Evolutionary conservation across 495 filamentous ascomycete species (phyloP), one percentile per base, ranked within the genome.

Genomic region (Tuber microsphaerosporum): DNA sequence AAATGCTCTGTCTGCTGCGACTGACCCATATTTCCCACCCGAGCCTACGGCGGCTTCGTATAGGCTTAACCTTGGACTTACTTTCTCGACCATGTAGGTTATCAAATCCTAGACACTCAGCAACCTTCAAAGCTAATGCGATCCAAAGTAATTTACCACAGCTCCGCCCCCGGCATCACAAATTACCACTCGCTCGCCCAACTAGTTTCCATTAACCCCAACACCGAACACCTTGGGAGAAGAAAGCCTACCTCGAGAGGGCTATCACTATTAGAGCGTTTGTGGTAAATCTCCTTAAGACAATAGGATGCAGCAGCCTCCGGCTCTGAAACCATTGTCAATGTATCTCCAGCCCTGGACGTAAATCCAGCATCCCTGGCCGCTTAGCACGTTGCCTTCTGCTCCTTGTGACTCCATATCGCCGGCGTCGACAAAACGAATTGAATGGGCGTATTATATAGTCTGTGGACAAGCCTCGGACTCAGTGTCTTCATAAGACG

Each of bases 371-470:
- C n/a, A n/a, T n/a, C n/a, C n/a, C n/a, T n/a, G n/a, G n/a, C n/a
- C n/a, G n/a, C n/a, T n/a, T n/a, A n/a, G n/a, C n/a, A n/a, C n/a
- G n/a, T n/a, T n/a, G n/a, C n/a, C n/a, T n/a, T n/a, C n/a, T n/a
- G n/a, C n/a, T n/a, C n/a, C n/a, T n/a, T n/a, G n/a, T n/a, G n/a
- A n/a, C n/a, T n/a, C n/a, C n/a, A n/a, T n/a, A n/a, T n/a, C n/a
- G n/a, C n/a, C n/a, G 83, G 84, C 5, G 84, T 70, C 10, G 84
- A 84, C 37, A 84, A 75, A 75, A 84, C 82, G 73, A 79, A 84
- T 68, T 84, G 80, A 41, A 85, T 81, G 0, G 82, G 79, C 4
- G 80, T 83, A 14, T 56, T 73, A 16, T 78, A 51, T 17, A 82
- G 75, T 0, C 76, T 77, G 10, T 10, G 26, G 34, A 43, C 26